Evolutionary conservation across 768 basidiomycete species (phyloP).

Genomic region (Brasilioporus rufonigricans): DNA sequence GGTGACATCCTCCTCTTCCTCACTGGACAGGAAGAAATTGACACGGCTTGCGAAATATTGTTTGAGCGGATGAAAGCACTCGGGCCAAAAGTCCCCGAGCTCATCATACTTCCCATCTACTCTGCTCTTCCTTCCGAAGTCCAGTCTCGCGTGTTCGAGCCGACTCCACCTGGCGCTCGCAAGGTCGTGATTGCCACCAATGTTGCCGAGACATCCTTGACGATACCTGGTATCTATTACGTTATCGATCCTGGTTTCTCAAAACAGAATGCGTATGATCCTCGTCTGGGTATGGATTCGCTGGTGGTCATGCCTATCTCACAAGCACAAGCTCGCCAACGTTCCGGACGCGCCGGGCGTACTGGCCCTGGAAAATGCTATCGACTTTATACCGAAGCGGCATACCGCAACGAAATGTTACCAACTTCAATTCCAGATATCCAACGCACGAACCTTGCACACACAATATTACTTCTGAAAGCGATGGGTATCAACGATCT

Average conservation of each 20-base stretch:
- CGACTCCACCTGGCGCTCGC: conserved; percentile 95
- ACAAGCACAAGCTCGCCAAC: conserved; percentile 95
- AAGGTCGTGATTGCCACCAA: conserved; percentile 99
- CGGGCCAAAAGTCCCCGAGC: conserved; percentile 97
- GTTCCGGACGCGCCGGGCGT: conserved; percentile 93
- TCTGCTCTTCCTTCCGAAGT: conserved; percentile 98
- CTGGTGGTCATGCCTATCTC: conserved; percentile 98
- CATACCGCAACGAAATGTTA: conserved; percentile 98
- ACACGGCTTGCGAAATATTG: conserved; percentile 94
- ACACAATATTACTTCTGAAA: conserved; percentile 92
- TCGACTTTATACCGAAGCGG: conserved; percentile 95
- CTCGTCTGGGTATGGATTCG: conserved; percentile 97
- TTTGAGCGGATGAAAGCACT: conserved; percentile 99
- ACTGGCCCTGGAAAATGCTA: conserved; percentile 99
- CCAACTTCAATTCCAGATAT: conserved; percentile 98
- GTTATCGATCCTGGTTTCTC: conserved; percentile 98
- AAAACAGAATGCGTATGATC: conserved; percentile 99
- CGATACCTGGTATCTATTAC: conserved; percentile 98
- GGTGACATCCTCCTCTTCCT: conserved; percentile 97
- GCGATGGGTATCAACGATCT: conserved; percentile 99
- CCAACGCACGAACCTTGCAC: conserved; percentile 88
- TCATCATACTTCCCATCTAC: conserved; percentile 96
- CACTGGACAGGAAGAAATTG: conserved; percentile 98
- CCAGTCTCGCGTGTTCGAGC: conserved; percentile 96
- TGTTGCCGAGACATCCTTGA: conserved; percentile 97